These are phyloP conservation scores for Globisporangium canariense DNA, from an alignment of 352 stramenopile species.

Conservation along the genomic window DNA sequence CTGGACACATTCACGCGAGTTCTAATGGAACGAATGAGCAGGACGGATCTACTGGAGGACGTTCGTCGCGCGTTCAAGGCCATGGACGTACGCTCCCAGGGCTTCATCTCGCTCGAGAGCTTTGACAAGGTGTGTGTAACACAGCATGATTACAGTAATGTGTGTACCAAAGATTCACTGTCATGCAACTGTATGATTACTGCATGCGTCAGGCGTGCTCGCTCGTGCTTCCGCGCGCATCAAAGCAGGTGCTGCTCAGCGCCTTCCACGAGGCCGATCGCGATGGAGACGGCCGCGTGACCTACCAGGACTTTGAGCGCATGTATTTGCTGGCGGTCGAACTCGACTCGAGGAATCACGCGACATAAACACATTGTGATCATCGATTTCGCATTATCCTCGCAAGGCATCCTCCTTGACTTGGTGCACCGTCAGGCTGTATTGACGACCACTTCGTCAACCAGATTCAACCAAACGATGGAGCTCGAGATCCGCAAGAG, in stretches of 20 bases:
- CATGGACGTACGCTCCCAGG: constrained; percentile 49
- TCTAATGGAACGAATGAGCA: constrained; percentile 33
- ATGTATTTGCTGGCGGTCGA: constrained; percentile 7
- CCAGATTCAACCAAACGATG: constrained; percentile 27
- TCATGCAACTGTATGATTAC: neutral
- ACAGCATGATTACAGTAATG: too few relatives aligned
- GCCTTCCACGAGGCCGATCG: constrained; percentile 56
- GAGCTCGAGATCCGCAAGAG: constrained; percentile 69
- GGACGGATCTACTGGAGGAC: constrained; percentile 50
- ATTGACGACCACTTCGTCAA: too few relatives aligned
- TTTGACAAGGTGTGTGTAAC: constrained; percentile 33
- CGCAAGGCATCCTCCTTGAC: too few relatives aligned
- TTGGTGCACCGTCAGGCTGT: too few relatives aligned
- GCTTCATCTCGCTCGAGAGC: constrained; percentile 60
- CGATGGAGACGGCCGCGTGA: constrained; percentile 38
- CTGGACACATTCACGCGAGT: constrained; percentile 25
- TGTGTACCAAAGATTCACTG: neutral
- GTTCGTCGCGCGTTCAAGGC: constrained; percentile 63
- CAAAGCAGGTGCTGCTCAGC: constrained; percentile 26
- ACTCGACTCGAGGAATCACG: neutral
- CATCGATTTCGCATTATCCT: too few relatives aligned
- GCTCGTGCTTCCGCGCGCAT: constrained; percentile 35
- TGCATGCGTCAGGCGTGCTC: constrained; percentile 26
- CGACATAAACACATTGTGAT: neutral
- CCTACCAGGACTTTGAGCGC: constrained; percentile 19